These are phyloP conservation scores for Kwoniella mangroviensis DNA, from an alignment of 768 basidiomycete species.

Conservation along the genomic window DNA sequence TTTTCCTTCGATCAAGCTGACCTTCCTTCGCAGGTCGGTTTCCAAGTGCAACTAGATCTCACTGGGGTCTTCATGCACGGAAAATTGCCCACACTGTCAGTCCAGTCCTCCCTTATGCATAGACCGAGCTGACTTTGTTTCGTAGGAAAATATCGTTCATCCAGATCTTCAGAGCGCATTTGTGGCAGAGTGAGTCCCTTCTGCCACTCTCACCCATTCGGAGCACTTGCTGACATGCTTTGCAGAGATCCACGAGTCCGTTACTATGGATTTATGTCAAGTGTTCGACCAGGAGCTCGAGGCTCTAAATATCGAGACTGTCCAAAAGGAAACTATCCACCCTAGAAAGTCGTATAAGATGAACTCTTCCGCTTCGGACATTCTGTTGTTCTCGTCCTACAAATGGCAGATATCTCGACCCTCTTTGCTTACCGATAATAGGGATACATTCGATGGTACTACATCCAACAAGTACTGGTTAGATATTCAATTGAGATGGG, in stretches of 20 bases:
- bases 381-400: slow-evolving; percentile 87
- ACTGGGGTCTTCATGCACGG: slow-evolving; percentile 79
- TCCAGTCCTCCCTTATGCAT: not conserved
- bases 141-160: slow-evolving; percentile 89
- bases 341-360: slow-evolving; percentile 99
- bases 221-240: not conserved
- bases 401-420: slow-evolving; percentile 98
- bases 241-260: slow-evolving; percentile 72
- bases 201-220: not conserved
- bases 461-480: slow-evolving; percentile 99
- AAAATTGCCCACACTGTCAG: slow-evolving; percentile 67
- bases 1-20: slow-evolving; percentile 6
- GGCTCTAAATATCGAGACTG: slow-evolving; percentile 96
- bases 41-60: slow-evolving; percentile 98
- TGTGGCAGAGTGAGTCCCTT: slow-evolving; percentile 74
- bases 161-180: slow-evolving; percentile 99
- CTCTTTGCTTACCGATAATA: slow-evolving; percentile 90
- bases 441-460: slow-evolving; percentile 95
- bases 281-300: slow-evolving; percentile 99
- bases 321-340: slow-evolving; percentile 99
- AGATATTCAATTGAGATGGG: slow-evolving; percentile 66
- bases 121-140: not conserved
- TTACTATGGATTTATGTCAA: slow-evolving; percentile 68
- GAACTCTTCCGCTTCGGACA: slow-evolving; percentile 99
- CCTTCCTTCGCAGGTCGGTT: slow-evolving; percentile 66